Conservation (phyloP, 129 eudicot genomes). For the Centaurea solstitialis region DNA sequence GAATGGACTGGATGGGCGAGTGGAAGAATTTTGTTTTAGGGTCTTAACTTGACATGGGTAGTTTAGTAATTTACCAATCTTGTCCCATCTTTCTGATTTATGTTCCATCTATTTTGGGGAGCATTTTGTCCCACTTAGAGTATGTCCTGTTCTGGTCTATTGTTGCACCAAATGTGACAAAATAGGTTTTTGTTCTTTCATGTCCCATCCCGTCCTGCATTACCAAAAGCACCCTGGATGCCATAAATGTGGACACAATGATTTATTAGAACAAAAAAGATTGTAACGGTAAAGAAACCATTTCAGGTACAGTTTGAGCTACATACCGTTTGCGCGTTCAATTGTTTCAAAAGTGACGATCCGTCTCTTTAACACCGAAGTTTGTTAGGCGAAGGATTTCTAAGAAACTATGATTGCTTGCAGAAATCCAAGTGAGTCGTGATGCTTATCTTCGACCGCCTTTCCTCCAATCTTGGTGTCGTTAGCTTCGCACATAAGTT, state of each 20-base stretch:
- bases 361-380: constrained; percentile 86
- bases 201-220: not conserved
- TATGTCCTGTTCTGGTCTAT: not conserved
- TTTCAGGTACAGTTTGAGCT: constrained; percentile 97
- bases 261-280: constrained; percentile 1
- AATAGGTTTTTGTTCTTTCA: not conserved
- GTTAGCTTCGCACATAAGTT: not conserved
- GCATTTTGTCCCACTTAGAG: not conserved
- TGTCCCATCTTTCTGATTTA: not conserved
- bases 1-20: not conserved
- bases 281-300: constrained; percentile 11
- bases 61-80: not conserved
- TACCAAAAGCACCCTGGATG: not conserved
- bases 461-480: not conserved
- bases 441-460: constrained; percentile 2
- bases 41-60: not conserved
- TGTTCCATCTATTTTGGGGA: constrained; percentile 11
- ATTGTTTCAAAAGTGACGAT: constrained; percentile 68
- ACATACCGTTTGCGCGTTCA: constrained; percentile 87
- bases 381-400: constrained; percentile 24
- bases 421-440: not conserved
- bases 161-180: not conserved
- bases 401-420: constrained; percentile 2
- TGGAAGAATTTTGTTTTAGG: not conserved
- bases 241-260: not conserved